Evolutionary conservation across 345 rosid species (phyloP).

Genomic region (Conringia planisiliqua): DNA sequence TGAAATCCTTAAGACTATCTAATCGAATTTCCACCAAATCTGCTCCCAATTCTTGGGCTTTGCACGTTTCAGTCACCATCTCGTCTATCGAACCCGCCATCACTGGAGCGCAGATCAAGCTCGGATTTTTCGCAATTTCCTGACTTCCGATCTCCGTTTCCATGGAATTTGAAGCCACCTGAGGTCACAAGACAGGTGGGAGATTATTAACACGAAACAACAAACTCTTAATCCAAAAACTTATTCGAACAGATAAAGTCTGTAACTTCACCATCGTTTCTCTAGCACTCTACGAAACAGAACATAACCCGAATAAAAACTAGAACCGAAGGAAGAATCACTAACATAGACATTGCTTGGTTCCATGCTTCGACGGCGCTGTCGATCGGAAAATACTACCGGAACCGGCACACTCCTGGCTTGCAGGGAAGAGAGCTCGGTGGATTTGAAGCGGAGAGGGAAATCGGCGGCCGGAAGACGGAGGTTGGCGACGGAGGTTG

Average conservation of each 20-base stretch:
- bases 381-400: constrained; percentile 13
- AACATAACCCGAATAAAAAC: background rate
- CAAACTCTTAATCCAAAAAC: background rate
- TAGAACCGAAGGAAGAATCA: background rate
- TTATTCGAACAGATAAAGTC: background rate
- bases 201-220: too few species aligned
- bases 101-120: constrained; percentile 73
- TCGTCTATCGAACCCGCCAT: constrained; percentile 63
- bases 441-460: background rate
- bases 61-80: constrained; percentile 46
- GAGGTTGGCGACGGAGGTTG: constrained; percentile 26
- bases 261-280: background rate
- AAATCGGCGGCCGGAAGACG: constrained; percentile 9
- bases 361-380: constrained; percentile 9
- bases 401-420: background rate
- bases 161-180: constrained; percentile 44
- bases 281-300: background rate
- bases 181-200: background rate
- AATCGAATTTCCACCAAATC: constrained; percentile 87
- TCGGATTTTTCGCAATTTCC: constrained; percentile 45
- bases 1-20: constrained; percentile 55
- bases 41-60: constrained; percentile 66
- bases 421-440: background rate
- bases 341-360: constrained; percentile 30
- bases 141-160: constrained; percentile 33